Evolutionary conservation across 1,139 yeast genomes (phyloP).

Genomic region (Candida buenavistaensis): DNA sequence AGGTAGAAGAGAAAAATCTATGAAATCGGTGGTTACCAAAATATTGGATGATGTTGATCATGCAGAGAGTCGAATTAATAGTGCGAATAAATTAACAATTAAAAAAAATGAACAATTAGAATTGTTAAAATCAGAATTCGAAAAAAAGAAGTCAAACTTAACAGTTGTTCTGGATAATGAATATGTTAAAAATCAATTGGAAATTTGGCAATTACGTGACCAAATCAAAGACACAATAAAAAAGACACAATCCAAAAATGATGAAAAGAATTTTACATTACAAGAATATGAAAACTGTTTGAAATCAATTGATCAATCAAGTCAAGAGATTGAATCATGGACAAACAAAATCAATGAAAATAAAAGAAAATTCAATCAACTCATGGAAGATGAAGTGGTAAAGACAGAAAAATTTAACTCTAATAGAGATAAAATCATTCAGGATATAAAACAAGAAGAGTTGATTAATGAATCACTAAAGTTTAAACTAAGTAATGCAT

Average conservation of each 20-base stretch:
- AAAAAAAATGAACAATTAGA: slow-evolving; percentile 36
- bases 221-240: slow-evolving; percentile 37
- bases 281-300: slow-evolving; percentile 64
- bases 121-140: slow-evolving; percentile 21
- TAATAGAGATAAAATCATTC: slow-evolving; percentile 21
- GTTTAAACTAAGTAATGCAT: slow-evolving; percentile 33
- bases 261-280: slow-evolving; percentile 67
- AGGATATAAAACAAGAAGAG: slow-evolving; percentile 19
- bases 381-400: slow-evolving; percentile 22
- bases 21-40: slow-evolving; percentile 27
- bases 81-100: slow-evolving; percentile 40
- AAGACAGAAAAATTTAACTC: slow-evolving; percentile 23
- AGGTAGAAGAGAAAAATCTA: slow-evolving; percentile 36
- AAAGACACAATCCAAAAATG: slow-evolving; percentile 34
- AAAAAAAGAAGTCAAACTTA: slow-evolving; percentile 18
- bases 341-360: slow-evolving; percentile 26
- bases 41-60: slow-evolving; percentile 39
- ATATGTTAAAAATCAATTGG: slow-evolving; percentile 29
- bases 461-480: slow-evolving; percentile 23
- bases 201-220: slow-evolving; percentile 42
- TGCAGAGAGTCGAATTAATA: slow-evolving; percentile 37
- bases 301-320: slow-evolving; percentile 54
- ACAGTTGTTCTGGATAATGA: slow-evolving; percentile 13
- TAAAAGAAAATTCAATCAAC: slow-evolving; percentile 30
- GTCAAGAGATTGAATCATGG: slow-evolving; percentile 36